These are phyloP conservation scores for Didymella sp. DNA, from an alignment of 2,329 filamentous ascomycete species.

Conservation along the genomic window DNA sequence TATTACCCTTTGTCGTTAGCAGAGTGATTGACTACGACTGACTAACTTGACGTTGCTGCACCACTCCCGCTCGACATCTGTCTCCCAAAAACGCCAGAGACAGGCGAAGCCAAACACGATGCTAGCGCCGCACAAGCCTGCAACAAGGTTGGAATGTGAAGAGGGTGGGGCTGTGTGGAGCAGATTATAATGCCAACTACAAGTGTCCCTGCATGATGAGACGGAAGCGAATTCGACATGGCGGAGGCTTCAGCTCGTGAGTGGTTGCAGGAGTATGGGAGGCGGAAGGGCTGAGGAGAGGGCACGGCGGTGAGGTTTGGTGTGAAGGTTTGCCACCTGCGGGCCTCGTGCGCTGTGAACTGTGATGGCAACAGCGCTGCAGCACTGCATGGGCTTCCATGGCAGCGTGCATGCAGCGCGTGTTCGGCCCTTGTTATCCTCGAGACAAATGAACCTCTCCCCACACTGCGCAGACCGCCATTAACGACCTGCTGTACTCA, in stretches of 20 bases:
- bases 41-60: constrained; percentile 6
- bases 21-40: constrained; percentile 5
- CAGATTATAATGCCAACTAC: constrained; percentile 11
- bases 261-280: constrained; percentile 4
- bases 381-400: constrained; percentile 12
- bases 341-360: constrained; percentile 4
- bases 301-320: constrained; percentile 14
- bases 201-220: constrained; percentile 20
- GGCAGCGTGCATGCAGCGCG: constrained; percentile 13
- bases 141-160: constrained; percentile 18
- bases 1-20: constrained; percentile 16
- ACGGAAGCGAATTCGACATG: constrained; percentile 11
- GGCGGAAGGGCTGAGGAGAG: constrained; percentile 10
- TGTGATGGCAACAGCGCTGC: neutral
- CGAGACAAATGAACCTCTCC: constrained; percentile 14
- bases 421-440: constrained; percentile 4
- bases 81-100: constrained; percentile 8
- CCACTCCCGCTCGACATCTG: constrained; percentile 9
- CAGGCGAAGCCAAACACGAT: constrained; percentile 6
- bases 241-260: constrained; percentile 7
- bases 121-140: constrained; percentile 10
- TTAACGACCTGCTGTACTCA: constrained; percentile 8
- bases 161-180: constrained; percentile 10
- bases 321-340: constrained; percentile 13
- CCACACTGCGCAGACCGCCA: constrained; percentile 7